phyloP scores from a whole-genome alignment of 2,329 filamentous ascomycete genomes.

The Penicillium sp. region DNA sequence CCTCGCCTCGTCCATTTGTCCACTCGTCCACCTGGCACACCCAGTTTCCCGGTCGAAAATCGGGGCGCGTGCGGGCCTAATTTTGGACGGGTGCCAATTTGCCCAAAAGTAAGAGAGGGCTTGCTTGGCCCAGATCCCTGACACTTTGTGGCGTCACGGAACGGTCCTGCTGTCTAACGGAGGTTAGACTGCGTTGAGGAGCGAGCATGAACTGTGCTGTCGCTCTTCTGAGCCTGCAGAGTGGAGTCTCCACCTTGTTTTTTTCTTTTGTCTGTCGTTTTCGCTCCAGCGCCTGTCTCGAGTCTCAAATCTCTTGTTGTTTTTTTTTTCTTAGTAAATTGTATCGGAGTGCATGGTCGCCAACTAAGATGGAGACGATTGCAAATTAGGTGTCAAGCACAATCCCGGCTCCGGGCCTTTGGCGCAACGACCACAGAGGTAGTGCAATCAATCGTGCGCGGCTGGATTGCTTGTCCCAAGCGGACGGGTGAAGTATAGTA shows the following conservation, averaged over 20 bases:
- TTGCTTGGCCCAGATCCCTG: constrained; percentile 11
- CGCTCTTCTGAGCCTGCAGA: not conserved
- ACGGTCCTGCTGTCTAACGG: constrained; percentile 17
- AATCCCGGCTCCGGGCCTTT: not conserved
- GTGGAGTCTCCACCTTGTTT: not conserved
- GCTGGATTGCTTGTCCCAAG: constrained; percentile 1
- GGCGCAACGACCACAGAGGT: not conserved
- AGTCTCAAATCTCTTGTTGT: not conserved
- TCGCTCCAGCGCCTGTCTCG: not conserved
- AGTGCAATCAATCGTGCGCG: not conserved
- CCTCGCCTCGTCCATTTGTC: not conserved
- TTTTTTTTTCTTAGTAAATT: not conserved
- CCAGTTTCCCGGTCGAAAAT: constrained; percentile 8
- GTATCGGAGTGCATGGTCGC: not conserved
- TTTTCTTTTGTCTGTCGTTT: not conserved
- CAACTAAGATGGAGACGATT: not conserved
- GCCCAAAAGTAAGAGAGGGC: not conserved
- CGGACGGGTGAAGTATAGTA: not conserved
- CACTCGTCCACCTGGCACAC: not conserved
- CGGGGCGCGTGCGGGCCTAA: constrained; percentile 13
- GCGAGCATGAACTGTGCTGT: constrained; percentile 23
- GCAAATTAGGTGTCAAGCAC: not conserved
- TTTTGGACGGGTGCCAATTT: not conserved
- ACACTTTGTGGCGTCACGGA: constrained; percentile 19
- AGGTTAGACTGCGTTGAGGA: constrained; percentile 23